These are phyloP conservation scores for Pistacia vera DNA, from an alignment of 345 rosid genomes.

Conservation along the genomic window DNA sequence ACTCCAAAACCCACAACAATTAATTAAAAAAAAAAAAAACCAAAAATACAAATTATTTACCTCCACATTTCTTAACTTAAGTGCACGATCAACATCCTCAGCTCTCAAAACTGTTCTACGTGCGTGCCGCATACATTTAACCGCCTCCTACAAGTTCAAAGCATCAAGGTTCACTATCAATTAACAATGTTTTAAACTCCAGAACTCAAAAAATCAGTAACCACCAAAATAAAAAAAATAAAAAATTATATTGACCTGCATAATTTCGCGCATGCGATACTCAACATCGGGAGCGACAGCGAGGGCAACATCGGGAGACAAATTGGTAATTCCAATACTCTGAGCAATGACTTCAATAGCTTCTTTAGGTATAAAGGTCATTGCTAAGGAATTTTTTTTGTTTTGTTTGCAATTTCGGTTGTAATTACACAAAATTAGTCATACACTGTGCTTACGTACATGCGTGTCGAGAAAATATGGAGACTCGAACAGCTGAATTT, in stretches of 20 bases:
- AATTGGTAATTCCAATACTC: conserved; percentile 73
- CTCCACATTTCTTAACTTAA: conserved; percentile 76
- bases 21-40: not conserved
- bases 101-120: conserved; percentile 63
- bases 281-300: conserved; percentile 84
- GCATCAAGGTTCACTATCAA: not conserved
- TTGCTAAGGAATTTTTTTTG: conserved; percentile 4
- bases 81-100: conserved; percentile 79
- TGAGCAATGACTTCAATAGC: conserved; percentile 86
- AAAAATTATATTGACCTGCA: conserved; percentile 52
- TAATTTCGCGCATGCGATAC: conserved; percentile 79
- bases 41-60: conserved; percentile 24
- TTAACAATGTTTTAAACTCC: not conserved
- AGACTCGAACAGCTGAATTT: not conserved
- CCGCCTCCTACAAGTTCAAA: conserved; percentile 62
- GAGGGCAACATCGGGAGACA: conserved; percentile 66
- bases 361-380: conserved; percentile 70
- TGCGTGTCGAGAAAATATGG: not conserved
- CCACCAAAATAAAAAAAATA: not conserved
- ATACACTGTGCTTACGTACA: not conserved
- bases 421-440: not conserved
- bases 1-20: too few species aligned
- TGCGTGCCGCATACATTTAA: conserved; percentile 92
- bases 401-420: not conserved
- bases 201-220: not conserved